Base-by-base conservation (phyloP, 257 asterid species). In the Capsicum chinense region DNA sequence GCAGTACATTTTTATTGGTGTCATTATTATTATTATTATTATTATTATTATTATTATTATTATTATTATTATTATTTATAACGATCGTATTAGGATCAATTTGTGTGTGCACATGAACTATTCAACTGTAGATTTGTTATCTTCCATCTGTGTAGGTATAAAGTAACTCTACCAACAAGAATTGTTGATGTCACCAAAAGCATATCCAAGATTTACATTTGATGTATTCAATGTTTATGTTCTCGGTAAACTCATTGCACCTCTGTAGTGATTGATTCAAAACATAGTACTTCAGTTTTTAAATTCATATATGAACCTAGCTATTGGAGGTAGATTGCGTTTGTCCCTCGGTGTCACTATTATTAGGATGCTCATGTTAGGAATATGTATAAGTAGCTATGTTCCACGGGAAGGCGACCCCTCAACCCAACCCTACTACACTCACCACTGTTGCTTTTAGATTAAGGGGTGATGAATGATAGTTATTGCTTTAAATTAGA, bases 281-380 rank as follows among this genome's bases (percentile, higher is more conserved):
- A 44, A 44, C 48, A 44, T 44, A 44, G 48, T 6, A 44, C 48
- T 44, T 44, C 48, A 44, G 6, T 44, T 44, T 44, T 6, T 70
- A 44, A 17, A 3, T 70, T 70, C 1, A n/a, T 0, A n/a, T n/a
- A n/a, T n/a, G 56, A 71, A 71, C 2, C 5, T 66, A 10, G 2
- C 16, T 2, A 63, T 17, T 14, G 5, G 26, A 3, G 44, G 9
- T 47, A 71, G 15, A 47, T 12, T 73, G 48, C 0, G 11, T 73
- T 14, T 73, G 57, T 7, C 42, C 16, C 6, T 14, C 7, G 76
- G 21, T n/a, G 59, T 73, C 42, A 52, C 42, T 48, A 73, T 73
- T 73, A 73, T 73, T 73, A 73, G 6, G 42, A 73, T 73, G 42
- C 35, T 73, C 42, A 59, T 48, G 42, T 73, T 73, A 48, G 35